Evolutionary conservation across 805 yeast genomes (phyloP).

Genomic region (Yarrowia divulgata): DNA sequence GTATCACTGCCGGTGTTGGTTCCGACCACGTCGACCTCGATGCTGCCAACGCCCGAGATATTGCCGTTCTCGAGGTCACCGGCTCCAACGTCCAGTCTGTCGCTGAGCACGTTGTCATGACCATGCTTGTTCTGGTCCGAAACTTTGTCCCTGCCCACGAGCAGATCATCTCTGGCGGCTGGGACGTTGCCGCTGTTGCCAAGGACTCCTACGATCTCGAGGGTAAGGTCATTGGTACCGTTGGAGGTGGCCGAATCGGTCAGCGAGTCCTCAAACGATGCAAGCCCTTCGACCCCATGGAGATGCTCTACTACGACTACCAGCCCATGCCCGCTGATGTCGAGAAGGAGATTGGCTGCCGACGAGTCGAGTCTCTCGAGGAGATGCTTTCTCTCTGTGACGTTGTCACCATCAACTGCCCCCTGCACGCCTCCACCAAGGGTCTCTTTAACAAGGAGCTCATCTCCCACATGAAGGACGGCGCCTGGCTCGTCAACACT

Average conservation of each 20-base stretch:
- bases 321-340: slow-evolving; percentile 1
- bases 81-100: slow-evolving; percentile 25
- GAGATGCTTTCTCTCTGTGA: slow-evolving; percentile 12
- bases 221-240: slow-evolving; percentile 22
- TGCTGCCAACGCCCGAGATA: slow-evolving; percentile 13
- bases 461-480: slow-evolving; percentile 13
- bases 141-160: slow-evolving; percentile 14
- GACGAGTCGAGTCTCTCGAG: slow-evolving; percentile 18
- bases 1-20: slow-evolving; percentile 18
- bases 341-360: slow-evolving; percentile 12
- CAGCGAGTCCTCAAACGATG: slow-evolving; percentile 17
- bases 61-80: slow-evolving; percentile 15
- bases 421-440: slow-evolving; percentile 9
- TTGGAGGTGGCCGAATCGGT: slow-evolving; percentile 17
- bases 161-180: slow-evolving; percentile 24
- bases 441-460: slow-evolving; percentile 17
- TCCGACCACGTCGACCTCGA: slow-evolving; percentile 20
- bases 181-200: slow-evolving; percentile 22
- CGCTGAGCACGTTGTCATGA: slow-evolving; percentile 16
- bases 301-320: slow-evolving; percentile 28
- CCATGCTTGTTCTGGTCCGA: slow-evolving; percentile 21
- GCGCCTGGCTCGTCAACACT: slow-evolving; percentile 17
- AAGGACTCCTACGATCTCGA: slow-evolving; percentile 16
- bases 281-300: slow-evolving; percentile 16
- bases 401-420: slow-evolving; percentile 18